Percentiles rank a stretch among this genome's conserved stretches.
These are phyloP conservation scores for Spergularia azorica DNA, from an alignment of 179 eudicot genomes.

Conservation along the genomic window DNA sequence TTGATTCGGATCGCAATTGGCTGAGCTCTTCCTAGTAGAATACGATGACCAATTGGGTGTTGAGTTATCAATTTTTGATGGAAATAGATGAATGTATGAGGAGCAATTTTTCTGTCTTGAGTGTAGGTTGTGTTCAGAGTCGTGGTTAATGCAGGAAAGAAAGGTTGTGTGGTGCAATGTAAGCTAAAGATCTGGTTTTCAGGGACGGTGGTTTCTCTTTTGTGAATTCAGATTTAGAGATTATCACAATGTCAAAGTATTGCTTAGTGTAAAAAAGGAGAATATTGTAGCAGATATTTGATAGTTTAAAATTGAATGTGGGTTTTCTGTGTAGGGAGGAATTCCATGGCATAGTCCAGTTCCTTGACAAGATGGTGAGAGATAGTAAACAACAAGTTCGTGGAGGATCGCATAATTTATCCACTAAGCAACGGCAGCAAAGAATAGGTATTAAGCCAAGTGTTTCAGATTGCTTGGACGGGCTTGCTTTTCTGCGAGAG, in stretches of 20 bases:
- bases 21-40: background rate
- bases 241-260: background rate
- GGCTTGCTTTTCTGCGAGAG: constrained; percentile 61
- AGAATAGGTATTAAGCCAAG: constrained; percentile 76
- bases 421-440: constrained; percentile 57
- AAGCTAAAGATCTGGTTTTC: constrained; percentile 14
- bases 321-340: constrained; percentile 53
- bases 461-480: constrained; percentile 81
- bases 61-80: background rate
- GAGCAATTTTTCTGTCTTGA: no score
- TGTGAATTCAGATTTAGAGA: background rate
- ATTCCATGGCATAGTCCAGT: constrained; percentile 49
- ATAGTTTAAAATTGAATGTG: background rate
- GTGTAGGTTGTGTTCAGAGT: no score
- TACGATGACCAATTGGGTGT: background rate
- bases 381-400: constrained; percentile 68
- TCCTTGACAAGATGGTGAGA: constrained; percentile 64
- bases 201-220: background rate
- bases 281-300: background rate
- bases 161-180: background rate
- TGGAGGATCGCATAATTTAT: constrained; percentile 56
- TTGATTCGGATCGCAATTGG: background rate
- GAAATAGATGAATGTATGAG: background rate
- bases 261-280: no score
- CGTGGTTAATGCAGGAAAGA: background rate